Base-by-base conservation (phyloP, 371 early-diverging fungal genomes). In the Mucor velutinosus region DNA sequence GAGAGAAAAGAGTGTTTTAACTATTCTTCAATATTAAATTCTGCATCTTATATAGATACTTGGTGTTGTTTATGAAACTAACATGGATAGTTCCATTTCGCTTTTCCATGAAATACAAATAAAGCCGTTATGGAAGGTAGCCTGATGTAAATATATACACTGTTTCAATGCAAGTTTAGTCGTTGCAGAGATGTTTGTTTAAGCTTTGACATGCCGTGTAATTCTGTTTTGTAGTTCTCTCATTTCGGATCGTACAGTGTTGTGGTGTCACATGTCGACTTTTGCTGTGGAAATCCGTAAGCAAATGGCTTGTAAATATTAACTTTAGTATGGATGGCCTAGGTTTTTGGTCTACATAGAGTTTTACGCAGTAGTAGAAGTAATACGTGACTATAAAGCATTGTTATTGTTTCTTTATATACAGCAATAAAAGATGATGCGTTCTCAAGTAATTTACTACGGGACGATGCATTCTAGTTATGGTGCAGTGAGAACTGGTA, bases 71-170 rank as follows among this genome's bases (percentile, higher is more conserved):
- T 47, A 19, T 63, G 63, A 64, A 64, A 64, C 64, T 27, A 25
- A 56, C 12, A 58, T 21, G 8, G 30, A 15, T 55, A 37, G n/a
- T 51, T 55, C 32, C 62, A 27, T 29, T 19, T 43, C 29, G 23
- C 33, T 41, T 11, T 57, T 39, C 27, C 30, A 27, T 23, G 33
- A 23, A 43, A 21, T 57, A 43, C 56, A 56, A 58, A 62, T 33
- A 45, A n/a, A 4, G 43, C n/a, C 3, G 7, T 63, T 63, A 30
- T 51, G 43, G 62, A 61, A 67, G 43, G 61, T 67, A 41, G 60
- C 56, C 17, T 67, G 67, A 67, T 43, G 23, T 55, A 49, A 49
- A 49, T n/a, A 49, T 8, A 49, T 7, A 49, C 7, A 33, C 33
- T 33, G 51, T 51, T 51, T 51, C 51, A 51, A 51, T 51, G 21